A percentile compares a stretch with the other conserved stretches of the same genome.
These are phyloP conservation scores for Jaapia argillacea DNA, from an alignment of 768 basidiomycete species.

Conservation along the genomic window DNA sequence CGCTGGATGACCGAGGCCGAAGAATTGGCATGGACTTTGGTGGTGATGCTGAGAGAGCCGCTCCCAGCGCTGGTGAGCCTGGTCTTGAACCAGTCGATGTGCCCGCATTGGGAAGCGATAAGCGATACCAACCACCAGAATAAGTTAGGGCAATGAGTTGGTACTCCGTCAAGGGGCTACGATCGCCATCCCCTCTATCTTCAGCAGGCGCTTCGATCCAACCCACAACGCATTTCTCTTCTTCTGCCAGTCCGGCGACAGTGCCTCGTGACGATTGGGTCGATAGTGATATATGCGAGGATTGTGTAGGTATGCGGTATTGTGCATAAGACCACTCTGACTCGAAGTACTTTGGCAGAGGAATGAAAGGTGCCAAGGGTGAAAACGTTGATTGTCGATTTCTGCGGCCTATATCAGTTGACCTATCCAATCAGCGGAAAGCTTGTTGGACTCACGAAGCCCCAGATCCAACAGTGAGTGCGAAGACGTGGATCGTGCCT, in stretches of 20 bases:
- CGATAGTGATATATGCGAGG: conserved; percentile 71
- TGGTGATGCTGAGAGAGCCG: conserved; percentile 10
- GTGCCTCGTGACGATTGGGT: conserved; percentile 49
- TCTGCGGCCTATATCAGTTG: conserved; percentile 23
- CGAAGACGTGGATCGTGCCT: conserved; percentile 87
- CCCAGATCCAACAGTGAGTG: conserved; percentile 50
- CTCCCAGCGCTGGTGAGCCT: conserved; percentile 12
- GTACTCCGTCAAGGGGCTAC: conserved; percentile 33
- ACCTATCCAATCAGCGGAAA: not conserved
- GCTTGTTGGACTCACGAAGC: conserved; percentile 41
- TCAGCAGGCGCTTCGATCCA: conserved; percentile 54
- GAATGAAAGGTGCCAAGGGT: conserved; percentile 68
- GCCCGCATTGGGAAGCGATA: conserved; percentile 43
- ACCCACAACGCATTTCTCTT: conserved; percentile 81
- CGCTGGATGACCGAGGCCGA: conserved; percentile 43
- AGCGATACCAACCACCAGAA: conserved; percentile 86
- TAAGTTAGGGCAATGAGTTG: conserved; percentile 83
- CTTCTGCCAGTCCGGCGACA: conserved; percentile 55
- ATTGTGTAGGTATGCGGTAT: conserved; percentile 80
- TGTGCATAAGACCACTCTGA: conserved; percentile 97
- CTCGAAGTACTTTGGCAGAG: conserved; percentile 83
- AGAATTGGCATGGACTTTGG: conserved; percentile 16
- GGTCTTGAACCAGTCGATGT: conserved; percentile 13
- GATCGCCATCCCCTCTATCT: conserved; percentile 21
- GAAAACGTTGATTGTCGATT: conserved; percentile 83